Conservation (phyloP, 2,329 filamentous ascomycete genomes). For the Moelleriella libera region DNA sequence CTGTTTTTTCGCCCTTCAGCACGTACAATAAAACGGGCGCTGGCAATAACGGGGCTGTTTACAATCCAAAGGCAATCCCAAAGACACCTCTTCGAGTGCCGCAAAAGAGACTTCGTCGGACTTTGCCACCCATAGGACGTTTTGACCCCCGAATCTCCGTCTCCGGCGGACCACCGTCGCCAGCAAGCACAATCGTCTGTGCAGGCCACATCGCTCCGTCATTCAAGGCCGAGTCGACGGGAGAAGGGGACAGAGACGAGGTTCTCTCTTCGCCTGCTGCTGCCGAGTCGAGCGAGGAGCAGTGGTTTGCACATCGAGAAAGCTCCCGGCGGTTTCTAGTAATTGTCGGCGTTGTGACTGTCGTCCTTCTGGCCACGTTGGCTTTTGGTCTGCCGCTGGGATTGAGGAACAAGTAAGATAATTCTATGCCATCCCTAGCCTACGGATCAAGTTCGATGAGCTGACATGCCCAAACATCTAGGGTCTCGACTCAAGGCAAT, state of each 20-base stretch:
- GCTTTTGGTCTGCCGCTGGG: conserved; percentile 26
- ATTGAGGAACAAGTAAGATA: conserved; percentile 15
- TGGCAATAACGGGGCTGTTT: conserved; percentile 8
- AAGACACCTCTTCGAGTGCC: conserved; percentile 14
- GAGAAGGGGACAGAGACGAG: conserved; percentile 1
- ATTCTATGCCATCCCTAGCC: not conserved
- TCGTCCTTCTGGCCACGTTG: conserved; percentile 19
- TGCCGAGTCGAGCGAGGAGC: conserved; percentile 2
- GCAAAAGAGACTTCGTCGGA: conserved; percentile 13
- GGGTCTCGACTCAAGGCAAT: conserved; percentile 2
- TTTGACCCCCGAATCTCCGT: conserved; percentile 1
- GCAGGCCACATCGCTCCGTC: conserved; percentile 3
- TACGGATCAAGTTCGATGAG: not conserved
- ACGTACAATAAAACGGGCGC: too few relatives aligned
- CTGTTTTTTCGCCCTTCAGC: too few relatives aligned
- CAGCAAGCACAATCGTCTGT: conserved; percentile 6
- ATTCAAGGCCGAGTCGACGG: not conserved
- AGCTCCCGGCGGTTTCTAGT: conserved; percentile 20
- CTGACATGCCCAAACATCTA: not conserved
- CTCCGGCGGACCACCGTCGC: conserved; percentile 11
- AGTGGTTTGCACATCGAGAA: conserved; percentile 7
- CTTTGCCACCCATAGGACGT: conserved; percentile 2
- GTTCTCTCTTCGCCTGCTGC: conserved; percentile 4
- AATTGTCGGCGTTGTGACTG: conserved; percentile 14
- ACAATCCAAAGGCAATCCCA: conserved; percentile 9